Conservation (phyloP, 306 rosid genomes). For the Trichosanthes truncata region DNA sequence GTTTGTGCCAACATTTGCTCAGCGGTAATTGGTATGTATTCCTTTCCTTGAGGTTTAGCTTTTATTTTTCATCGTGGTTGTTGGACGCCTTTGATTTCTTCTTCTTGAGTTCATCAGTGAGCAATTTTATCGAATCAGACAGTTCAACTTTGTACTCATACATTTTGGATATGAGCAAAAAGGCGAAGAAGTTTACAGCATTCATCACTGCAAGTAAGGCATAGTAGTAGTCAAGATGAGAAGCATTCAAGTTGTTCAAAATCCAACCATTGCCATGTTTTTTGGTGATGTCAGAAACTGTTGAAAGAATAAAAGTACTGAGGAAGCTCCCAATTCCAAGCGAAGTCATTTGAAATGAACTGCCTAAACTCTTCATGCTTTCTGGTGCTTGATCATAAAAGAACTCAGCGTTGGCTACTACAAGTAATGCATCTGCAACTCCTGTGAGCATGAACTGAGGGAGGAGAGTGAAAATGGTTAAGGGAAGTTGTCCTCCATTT, state of each 20-base stretch:
- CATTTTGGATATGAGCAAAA: constrained; percentile 24
- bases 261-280: constrained; percentile 63
- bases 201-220: constrained; percentile 40
- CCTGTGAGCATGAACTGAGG: too few relatives aligned
- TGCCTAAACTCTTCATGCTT: constrained; percentile 76
- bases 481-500: too few relatives aligned
- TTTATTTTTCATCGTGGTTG: background rate
- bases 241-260: constrained; percentile 67
- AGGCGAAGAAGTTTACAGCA: constrained; percentile 19
- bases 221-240: constrained; percentile 72
- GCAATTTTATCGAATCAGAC: constrained; percentile 60
- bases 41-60: too few relatives aligned
- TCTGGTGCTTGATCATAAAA: constrained; percentile 90
- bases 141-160: constrained; percentile 71
- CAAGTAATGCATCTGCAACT: too few relatives aligned
- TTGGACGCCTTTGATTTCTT: constrained; percentile 8
- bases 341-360: constrained; percentile 54
- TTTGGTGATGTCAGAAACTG: constrained; percentile 54
- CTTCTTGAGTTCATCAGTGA: constrained; percentile 53
- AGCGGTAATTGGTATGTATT: too few relatives aligned
- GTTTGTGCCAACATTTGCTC: too few relatives aligned
- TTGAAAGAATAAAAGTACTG: constrained; percentile 66
- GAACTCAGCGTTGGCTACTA: too few relatives aligned
- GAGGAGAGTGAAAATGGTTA: too few relatives aligned
- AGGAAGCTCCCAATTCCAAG: constrained; percentile 73